Conservation (phyloP, 768 basidiomycete genomes). For the Collybia nuda region DNA sequence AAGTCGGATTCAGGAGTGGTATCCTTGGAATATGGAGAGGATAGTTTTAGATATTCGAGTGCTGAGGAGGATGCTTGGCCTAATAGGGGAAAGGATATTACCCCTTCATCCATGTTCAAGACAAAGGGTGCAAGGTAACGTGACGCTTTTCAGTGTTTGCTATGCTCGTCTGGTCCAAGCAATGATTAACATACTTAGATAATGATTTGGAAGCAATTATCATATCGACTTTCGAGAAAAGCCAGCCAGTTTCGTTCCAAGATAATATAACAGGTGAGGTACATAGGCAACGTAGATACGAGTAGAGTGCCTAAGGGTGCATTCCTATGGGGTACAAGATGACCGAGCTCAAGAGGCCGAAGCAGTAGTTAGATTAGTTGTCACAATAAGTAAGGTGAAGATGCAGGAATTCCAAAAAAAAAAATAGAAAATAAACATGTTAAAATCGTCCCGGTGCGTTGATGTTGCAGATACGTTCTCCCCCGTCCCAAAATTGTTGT, state of each 20-base stretch:
- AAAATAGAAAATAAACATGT: conserved; percentile 10
- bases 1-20: conserved; percentile 36
- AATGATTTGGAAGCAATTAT: too few relatives aligned
- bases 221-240: too few relatives aligned
- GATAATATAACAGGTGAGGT: conserved; percentile 2
- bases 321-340: conserved; percentile 9
- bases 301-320: too few relatives aligned
- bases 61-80: conserved; percentile 44
- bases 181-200: too few relatives aligned
- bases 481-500: conserved; percentile 7
- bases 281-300: too few relatives aligned
- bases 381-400: conserved; percentile 12
- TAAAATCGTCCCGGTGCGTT: conserved; percentile 14
- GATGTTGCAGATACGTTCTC: conserved; percentile 11
- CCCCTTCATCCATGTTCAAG: too few relatives aligned
- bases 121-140: too few relatives aligned
- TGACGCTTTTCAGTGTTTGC: too few relatives aligned
- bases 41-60: conserved; percentile 34
- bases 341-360: conserved; percentile 9
- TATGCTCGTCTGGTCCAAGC: too few relatives aligned
- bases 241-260: conserved; percentile 1
- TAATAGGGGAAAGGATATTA: conserved; percentile 40
- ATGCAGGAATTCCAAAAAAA: conserved; percentile 13
- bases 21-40: conserved; percentile 13
- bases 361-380: conserved; percentile 13